These are phyloP conservation scores for Metschnikowia koreensis DNA, from an alignment of 805 yeast genomes.

Conservation along the genomic window DNA sequence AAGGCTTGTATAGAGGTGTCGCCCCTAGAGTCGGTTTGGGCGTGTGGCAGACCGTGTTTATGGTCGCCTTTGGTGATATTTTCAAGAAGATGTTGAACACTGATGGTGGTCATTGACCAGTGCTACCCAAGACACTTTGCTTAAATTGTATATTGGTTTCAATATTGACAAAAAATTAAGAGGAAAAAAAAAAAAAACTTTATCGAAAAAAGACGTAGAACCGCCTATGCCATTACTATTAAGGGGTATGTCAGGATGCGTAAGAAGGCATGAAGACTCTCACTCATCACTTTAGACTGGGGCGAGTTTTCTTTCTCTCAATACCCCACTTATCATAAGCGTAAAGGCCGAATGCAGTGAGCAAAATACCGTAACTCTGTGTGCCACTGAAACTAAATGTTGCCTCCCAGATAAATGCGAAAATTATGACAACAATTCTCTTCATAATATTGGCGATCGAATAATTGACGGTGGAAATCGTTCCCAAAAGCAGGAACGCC, in stretches of 20 bases:
- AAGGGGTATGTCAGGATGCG: not conserved
- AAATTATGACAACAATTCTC: slow-evolving; percentile 65
- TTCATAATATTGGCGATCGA: slow-evolving; percentile 77
- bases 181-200: too few relatives aligned
- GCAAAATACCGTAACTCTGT: slow-evolving; percentile 36
- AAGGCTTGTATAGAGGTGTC: slow-evolving; percentile 93
- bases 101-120: slow-evolving; percentile 27
- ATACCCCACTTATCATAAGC: slow-evolving; percentile 44
- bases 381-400: slow-evolving; percentile 32
- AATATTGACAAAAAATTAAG: not conserved
- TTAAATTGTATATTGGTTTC: not conserved
- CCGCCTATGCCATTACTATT: too few relatives aligned
- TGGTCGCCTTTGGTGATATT: slow-evolving; percentile 97
- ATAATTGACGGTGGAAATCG: slow-evolving; percentile 72
- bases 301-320: slow-evolving; percentile 7
- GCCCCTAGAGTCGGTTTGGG: slow-evolving; percentile 96
- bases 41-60: slow-evolving; percentile 97
- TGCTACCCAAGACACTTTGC: not conserved
- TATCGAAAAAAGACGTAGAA: too few relatives aligned
- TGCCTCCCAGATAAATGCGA: slow-evolving; percentile 61
- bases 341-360: slow-evolving; percentile 41
- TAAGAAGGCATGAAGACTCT: not conserved
- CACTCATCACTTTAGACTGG: not conserved
- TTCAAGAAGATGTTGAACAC: slow-evolving; percentile 42
- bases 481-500: slow-evolving; percentile 74